Base-by-base conservation (phyloP, 2,329 filamentous ascomycete genomes). In the Penicillium sp. region DNA sequence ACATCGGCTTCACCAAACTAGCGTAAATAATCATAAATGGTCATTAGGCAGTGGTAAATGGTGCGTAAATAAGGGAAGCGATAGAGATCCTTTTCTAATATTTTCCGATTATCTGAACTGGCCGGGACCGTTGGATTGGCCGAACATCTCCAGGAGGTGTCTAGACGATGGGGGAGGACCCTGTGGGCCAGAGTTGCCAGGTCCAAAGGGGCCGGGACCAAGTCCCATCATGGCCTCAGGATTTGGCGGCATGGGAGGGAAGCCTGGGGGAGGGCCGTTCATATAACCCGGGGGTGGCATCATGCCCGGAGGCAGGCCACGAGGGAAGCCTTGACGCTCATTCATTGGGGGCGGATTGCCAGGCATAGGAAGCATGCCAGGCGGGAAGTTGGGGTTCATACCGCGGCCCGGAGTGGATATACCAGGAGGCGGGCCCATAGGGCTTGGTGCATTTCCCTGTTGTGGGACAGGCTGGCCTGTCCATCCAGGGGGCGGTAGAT, bases 281-380 rank as follows among this genome's bases (percentile, higher is more conserved):
- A 78, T 73, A 56, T 77, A 78, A 25, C 75, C 76, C 4, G 75
- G 76, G 25, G 75, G 76, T 28, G 75, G 75, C 64, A 75, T 74
- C 72, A 77, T 77, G 45, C 75, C 75, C 6, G 75, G 75, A 12
- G 75, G 75, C 47, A 69, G 70, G 2, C 67, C 70, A 49, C 74
- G 74, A 42, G 75, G 71, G 49, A 75, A 73, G 22, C 64, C 65
- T 56, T 73, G 69, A 22, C 73, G 69, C 30, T 75, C 73, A 45
- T 65, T 71, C 12, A 70, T 62, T 22, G 72, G 69, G 46, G 68
- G 68, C 44, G 73, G 62, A 49, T 45, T 51, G 4, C 53, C 53
- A 8, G 53, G 53, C 53, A 55, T 55, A 17, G 75, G 74, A 63
- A 75, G 73, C 73, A 77, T 77, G 44, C 75, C 75, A n/a, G 75